These are phyloP conservation scores for Cinchona pubescens DNA, from an alignment of 257 asterid genomes.

Conservation along the genomic window DNA sequence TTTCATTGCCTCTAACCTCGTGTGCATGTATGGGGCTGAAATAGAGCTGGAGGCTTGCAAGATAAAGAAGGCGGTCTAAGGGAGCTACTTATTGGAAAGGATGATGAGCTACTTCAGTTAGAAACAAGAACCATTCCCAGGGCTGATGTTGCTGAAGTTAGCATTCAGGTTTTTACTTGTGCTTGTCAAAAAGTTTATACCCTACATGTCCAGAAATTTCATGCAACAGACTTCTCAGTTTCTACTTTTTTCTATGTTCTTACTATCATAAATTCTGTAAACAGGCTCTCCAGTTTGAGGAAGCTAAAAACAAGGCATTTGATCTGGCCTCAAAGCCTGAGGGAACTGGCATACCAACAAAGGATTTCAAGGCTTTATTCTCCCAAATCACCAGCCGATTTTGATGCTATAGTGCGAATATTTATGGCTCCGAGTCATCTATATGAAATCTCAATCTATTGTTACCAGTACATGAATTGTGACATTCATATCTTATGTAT, in stretches of 20 bases:
- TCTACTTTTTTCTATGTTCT: not conserved
- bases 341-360: slow-evolving; percentile 75
- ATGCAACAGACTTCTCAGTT: not conserved
- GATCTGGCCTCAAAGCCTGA: slow-evolving; percentile 91
- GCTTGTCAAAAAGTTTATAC: not conserved
- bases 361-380: slow-evolving; percentile 83
- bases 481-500: not conserved
- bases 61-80: slow-evolving; percentile 88
- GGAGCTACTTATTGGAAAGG: slow-evolving; percentile 81
- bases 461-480: not conserved
- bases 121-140: slow-evolving; percentile 73
- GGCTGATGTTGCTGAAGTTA: slow-evolving; percentile 90
- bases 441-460: not conserved
- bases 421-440: not conserved
- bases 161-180: slow-evolving; percentile 58
- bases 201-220: not conserved
- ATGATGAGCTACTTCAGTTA: slow-evolving; percentile 82
- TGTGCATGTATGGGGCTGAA: slow-evolving; percentile 13
- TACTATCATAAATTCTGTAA: not conserved
- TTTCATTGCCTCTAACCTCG: not conserved
- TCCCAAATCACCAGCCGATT: slow-evolving; percentile 61
- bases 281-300: slow-evolving; percentile 83
- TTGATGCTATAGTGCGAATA: slow-evolving; percentile 29
- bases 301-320: slow-evolving; percentile 73
- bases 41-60: slow-evolving; percentile 93